Percentiles rank a stretch among this genome's conserved stretches.
Evolutionary conservation across 2,329 filamentous ascomycete species (phyloP).

Genomic region (Ascochyta fabae): DNA sequence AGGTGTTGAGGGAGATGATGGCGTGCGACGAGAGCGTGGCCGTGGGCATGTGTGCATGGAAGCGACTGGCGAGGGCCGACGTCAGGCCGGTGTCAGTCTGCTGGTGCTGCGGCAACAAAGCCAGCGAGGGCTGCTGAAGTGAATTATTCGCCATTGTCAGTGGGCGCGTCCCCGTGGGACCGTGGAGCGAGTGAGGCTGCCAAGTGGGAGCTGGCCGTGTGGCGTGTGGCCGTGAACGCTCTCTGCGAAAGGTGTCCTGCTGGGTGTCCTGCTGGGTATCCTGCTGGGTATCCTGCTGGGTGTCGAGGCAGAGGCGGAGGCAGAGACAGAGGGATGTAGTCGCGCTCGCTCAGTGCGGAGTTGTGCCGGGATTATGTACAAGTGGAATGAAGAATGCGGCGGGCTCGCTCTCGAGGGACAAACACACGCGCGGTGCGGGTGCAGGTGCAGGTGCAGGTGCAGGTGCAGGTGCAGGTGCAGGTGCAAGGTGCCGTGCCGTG

Average conservation of each 20-base stretch:
- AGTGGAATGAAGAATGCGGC: constrained; percentile 33
- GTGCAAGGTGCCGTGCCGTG: constrained; percentile 10
- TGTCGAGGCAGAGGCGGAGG: too few species aligned
- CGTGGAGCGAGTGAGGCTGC: constrained; percentile 38
- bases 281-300: too few species aligned
- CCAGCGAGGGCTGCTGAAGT: constrained; percentile 77
- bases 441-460: too few species aligned
- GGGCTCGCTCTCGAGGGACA: constrained; percentile 20
- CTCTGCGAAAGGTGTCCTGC: constrained; percentile 7
- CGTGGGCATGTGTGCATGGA: constrained; percentile 88
- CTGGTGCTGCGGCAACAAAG: constrained; percentile 82
- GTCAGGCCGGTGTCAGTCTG: constrained; percentile 81
- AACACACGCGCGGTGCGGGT: constrained; percentile 9
- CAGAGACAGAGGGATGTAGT: constrained; percentile 7
- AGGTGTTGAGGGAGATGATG: constrained; percentile 91
- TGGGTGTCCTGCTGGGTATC: neutral
- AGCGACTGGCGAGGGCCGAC: constrained; percentile 83
- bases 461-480: neutral
- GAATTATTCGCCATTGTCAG: constrained; percentile 64
- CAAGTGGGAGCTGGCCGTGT: constrained; percentile 24
- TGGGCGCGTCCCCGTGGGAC: constrained; percentile 49
- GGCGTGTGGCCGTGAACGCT: constrained; percentile 3
- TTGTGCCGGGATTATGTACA: constrained; percentile 3
- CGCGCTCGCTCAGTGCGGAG: constrained; percentile 18
- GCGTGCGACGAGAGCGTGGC: constrained; percentile 90